Evolutionary conservation across 345 rosid species (phyloP).

Genomic region (Turnera subulata): DNA sequence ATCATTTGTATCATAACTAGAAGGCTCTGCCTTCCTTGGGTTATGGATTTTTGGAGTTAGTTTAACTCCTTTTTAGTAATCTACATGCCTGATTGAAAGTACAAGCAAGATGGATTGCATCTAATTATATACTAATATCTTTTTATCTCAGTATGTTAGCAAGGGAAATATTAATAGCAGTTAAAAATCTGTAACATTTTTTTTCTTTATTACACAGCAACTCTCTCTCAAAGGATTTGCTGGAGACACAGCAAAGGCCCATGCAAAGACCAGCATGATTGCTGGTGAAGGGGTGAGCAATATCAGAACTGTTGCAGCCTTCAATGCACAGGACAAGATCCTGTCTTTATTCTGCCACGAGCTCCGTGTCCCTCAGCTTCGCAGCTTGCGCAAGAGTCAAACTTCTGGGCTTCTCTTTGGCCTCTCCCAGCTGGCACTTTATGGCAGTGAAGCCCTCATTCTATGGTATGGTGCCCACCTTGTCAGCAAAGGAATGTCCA

Average conservation of each 20-base stretch:
- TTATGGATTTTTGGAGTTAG: no score
- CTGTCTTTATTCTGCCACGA: slow-evolving; percentile 75
- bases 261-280: slow-evolving; percentile 99
- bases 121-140: no score
- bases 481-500: slow-evolving; percentile 75
- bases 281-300: slow-evolving; percentile 99
- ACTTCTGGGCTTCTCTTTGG: slow-evolving; percentile 90
- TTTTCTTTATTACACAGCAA: slow-evolving; percentile 53
- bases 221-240: slow-evolving; percentile 99
- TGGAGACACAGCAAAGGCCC: slow-evolving; percentile 99
- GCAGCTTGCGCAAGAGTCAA: slow-evolving; percentile 77
- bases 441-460: slow-evolving; percentile 93
- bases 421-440: slow-evolving; percentile 88
- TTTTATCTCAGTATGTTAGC: not conserved
- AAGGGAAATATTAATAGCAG: not conserved
- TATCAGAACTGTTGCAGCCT: slow-evolving; percentile 95
- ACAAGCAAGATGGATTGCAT: no score
- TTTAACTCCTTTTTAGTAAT: no score
- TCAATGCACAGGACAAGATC: slow-evolving; percentile 90
- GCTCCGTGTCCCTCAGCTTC: slow-evolving; percentile 73
- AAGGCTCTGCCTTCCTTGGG: no score
- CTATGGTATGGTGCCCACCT: slow-evolving; percentile 97
- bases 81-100: no score
- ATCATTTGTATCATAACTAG: no score
- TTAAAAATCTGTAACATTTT: not conserved